These are phyloP conservation scores for Bidens hawaiensis DNA, from an alignment of 140 eudicot genomes.

Conservation along the genomic window DNA sequence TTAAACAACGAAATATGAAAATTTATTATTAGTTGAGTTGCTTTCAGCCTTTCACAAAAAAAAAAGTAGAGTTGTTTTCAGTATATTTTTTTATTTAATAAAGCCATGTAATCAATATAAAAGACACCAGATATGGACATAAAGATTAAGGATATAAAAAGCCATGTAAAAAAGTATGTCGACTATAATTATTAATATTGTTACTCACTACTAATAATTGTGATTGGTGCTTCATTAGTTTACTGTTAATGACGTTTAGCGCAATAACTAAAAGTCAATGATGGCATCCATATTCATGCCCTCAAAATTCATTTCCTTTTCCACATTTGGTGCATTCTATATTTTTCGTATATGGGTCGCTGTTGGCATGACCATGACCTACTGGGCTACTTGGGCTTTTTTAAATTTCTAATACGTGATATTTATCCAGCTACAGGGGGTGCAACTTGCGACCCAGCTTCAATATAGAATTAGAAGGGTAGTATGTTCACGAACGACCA, in stretches of 20 bases:
- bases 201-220: slow-evolving; percentile 18
- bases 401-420: background rate
- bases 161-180: slow-evolving; percentile 16
- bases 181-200: slow-evolving; percentile 20
- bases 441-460: background rate
- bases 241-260: slow-evolving; percentile 10
- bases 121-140: slow-evolving; percentile 9
- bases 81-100: background rate
- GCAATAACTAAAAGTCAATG: slow-evolving; percentile 5
- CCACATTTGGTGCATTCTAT: background rate
- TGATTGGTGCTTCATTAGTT: slow-evolving; percentile 16
- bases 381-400: slow-evolving; percentile 20
- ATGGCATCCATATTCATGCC: slow-evolving; percentile 15
- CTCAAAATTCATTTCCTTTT: slow-evolving; percentile 17
- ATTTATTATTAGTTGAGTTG: background rate
- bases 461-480: background rate
- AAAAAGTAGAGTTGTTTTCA: background rate
- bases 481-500: too few relatives aligned
- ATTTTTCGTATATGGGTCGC: slow-evolving; percentile 7
- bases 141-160: slow-evolving; percentile 13
- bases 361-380: slow-evolving; percentile 24
- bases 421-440: slow-evolving; percentile 12
- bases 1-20: too few relatives aligned
- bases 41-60: too few relatives aligned
- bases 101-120: background rate